Evolutionary conservation across 257 asterid genomes (phyloP).

Genomic region (Plantago major): DNA sequence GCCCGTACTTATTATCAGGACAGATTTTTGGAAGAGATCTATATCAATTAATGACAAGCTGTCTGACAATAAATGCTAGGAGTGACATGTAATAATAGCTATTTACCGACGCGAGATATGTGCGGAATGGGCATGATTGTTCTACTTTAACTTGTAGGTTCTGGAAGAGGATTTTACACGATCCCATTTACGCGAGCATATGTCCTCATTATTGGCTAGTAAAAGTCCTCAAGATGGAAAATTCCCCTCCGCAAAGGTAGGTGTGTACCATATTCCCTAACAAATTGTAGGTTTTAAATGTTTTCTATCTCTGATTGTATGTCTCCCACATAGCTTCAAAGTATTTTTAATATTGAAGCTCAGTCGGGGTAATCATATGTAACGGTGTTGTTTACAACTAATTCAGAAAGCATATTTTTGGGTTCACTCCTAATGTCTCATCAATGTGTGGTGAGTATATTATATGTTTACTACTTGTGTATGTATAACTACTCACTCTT

Average conservation of each 20-base stretch:
- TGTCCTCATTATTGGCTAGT: constrained; percentile 44
- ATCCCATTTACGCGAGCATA: constrained; percentile 69
- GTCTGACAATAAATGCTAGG: not conserved
- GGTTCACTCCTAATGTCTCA: not conserved
- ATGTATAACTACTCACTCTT: too few relatives aligned
- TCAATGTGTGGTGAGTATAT: too few relatives aligned
- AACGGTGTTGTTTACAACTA: not conserved
- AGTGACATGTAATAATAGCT: not conserved
- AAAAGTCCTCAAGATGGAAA: constrained; percentile 28
- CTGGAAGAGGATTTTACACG: constrained; percentile 83
- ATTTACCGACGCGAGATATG: not conserved
- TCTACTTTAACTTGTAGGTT: constrained; percentile 44
- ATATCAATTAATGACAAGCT: not conserved
- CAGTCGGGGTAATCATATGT: too few relatives aligned
- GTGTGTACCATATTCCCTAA: constrained; percentile 2
- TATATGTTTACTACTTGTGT: too few relatives aligned
- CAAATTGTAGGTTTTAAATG: not conserved
- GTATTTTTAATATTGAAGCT: constrained; percentile 2
- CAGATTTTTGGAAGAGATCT: not conserved
- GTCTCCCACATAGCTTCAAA: not conserved
- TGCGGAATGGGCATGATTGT: not conserved
- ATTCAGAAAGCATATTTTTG: not conserved
- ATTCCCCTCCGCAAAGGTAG: constrained; percentile 61
- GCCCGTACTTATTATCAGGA: too few relatives aligned
- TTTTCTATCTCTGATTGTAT: not conserved